phyloP scores from a whole-genome alignment of 352 stramenopile species.

The Phytophthora citricola region DNA sequence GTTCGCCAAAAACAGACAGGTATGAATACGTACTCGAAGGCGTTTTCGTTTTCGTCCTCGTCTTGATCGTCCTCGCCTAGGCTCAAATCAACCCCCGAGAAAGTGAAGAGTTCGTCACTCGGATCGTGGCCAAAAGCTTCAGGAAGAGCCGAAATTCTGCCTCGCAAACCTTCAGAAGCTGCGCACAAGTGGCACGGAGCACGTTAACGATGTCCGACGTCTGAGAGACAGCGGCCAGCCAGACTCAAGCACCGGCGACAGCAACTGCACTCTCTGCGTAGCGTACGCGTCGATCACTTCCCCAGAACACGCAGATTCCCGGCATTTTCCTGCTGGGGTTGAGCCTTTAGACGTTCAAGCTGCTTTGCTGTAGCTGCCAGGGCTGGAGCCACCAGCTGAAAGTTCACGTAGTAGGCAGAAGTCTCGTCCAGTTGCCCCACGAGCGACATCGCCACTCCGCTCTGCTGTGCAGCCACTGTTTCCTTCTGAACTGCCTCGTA shows the following conservation, averaged over 20 bases:
- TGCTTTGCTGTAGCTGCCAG: constrained; percentile 67
- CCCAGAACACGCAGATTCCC: constrained; percentile 52
- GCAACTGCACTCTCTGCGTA: constrained; percentile 60
- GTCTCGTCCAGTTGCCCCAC: constrained; percentile 65
- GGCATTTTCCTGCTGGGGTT: constrained; percentile 36
- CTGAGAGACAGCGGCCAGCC: constrained; percentile 61
- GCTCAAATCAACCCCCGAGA: constrained; percentile 20
- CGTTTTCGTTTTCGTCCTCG: constrained; percentile 57
- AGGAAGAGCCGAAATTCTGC: constrained; percentile 77
- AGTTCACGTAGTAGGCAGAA: constrained; percentile 81
- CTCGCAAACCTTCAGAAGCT: constrained; percentile 76
- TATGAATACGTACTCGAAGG: constrained; percentile 65
- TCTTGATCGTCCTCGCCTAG: constrained; percentile 35
- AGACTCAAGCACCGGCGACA: constrained; percentile 57
- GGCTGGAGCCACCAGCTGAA: constrained; percentile 72
- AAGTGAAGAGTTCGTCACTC: constrained; percentile 60
- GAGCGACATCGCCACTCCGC: constrained; percentile 13
- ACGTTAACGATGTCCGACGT: constrained; percentile 77
- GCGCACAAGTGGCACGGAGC: constrained; percentile 67
- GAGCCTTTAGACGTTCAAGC: constrained; percentile 56
- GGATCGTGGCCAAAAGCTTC: constrained; percentile 69
- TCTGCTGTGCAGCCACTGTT: constrained; percentile 5
- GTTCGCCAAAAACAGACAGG: not conserved
- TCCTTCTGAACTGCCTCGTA: constrained; percentile 58
- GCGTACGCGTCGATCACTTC: constrained; percentile 70